Evolutionary conservation across 2,329 filamentous ascomycete species (phyloP).

Genomic region (Emmonsiellopsis sp.): DNA sequence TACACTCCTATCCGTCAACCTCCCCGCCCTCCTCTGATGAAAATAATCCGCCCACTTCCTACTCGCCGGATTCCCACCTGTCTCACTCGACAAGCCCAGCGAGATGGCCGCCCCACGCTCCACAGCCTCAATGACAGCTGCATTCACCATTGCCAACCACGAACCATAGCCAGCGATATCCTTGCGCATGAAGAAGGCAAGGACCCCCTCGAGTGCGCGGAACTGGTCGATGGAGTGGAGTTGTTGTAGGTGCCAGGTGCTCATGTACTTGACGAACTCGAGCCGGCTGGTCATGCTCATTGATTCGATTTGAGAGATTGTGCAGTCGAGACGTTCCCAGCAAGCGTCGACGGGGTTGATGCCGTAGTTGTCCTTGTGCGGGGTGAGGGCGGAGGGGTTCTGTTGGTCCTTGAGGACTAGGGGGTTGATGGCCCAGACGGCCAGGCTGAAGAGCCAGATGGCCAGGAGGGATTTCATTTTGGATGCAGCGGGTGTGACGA

Average conservation of each 20-base stretch:
- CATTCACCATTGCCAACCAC: conserved; percentile 17
- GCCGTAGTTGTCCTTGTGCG: not conserved
- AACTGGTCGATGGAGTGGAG: conserved; percentile 15
- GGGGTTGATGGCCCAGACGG: not conserved
- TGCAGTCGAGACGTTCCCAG: conserved; percentile 15
- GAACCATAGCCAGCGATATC: conserved; percentile 12
- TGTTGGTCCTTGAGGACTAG: not conserved
- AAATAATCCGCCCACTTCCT: conserved; percentile 13
- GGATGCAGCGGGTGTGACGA: not conserved
- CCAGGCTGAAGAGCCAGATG: conserved; percentile 5
- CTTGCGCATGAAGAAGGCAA: conserved; percentile 17
- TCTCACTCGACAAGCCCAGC: conserved; percentile 8
- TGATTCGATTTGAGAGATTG: conserved; percentile 15
- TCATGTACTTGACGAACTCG: conserved; percentile 17
- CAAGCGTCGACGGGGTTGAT: conserved; percentile 7
- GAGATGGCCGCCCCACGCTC: conserved; percentile 13
- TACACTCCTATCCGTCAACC: conserved; percentile 10
- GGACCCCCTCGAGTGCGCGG: conserved; percentile 15
- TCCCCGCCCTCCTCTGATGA: conserved; percentile 8
- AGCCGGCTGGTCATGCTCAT: conserved; percentile 15
- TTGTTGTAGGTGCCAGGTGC: conserved; percentile 8
- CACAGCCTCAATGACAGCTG: conserved; percentile 12
- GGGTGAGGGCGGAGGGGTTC: not conserved
- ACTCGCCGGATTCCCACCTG: conserved; percentile 11
- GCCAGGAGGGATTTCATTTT: conserved; percentile 8